Evolutionary conservation across 148 eudicot genomes (phyloP), one percentile per base, ranked within the genome.

Genomic region (Rhododendron williamsianum): DNA sequence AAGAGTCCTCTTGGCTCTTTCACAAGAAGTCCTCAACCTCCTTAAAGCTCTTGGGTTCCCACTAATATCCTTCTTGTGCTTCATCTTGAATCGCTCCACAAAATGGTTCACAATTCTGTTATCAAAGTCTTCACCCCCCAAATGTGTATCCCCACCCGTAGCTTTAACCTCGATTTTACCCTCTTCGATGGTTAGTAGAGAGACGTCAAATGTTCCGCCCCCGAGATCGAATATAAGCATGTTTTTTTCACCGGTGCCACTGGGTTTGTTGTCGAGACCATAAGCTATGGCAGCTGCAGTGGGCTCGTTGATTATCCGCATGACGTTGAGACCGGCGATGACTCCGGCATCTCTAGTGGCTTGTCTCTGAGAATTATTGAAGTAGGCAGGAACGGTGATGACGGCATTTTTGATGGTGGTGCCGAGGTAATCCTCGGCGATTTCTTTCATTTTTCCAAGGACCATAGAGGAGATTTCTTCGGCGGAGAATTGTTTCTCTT

Each of bases 171-270:
- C 51, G 9, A 72, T 0, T 30, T 30, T 76, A 76, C 48, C 25
- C 4, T 76, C 48, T 76, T 54, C 21, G 0, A 46, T 9, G 49
- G 49, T 46, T 46, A 46, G 0, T 46, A 46, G 49, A 0, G 49
- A 46, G 49, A 46, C 0, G 11, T 46, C 49, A 0, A 46, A 46
- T 46, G 49, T 46, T 46, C 49, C 49, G 8, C 49, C 49, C 11
- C 49, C 49, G 11, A 46, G 49, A 9, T 46, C 49, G 2, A 46
- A 46, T 9, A 46, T 2, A 0, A 46, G 49, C 49, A 46, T 11
- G 0, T 46, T 46, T 46, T 46, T 46, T 0, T 46, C 0, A 9
- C 0, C 0, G 2, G 11, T 46, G 49, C 0, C 0, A 46, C 49
- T 9, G 2, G 2, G 0, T 46, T 46, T 46, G 49, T 46, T 46